phyloP scores from a whole-genome alignment of 2,329 filamentous ascomycete species.

The Fusarium oxysporum region DNA sequence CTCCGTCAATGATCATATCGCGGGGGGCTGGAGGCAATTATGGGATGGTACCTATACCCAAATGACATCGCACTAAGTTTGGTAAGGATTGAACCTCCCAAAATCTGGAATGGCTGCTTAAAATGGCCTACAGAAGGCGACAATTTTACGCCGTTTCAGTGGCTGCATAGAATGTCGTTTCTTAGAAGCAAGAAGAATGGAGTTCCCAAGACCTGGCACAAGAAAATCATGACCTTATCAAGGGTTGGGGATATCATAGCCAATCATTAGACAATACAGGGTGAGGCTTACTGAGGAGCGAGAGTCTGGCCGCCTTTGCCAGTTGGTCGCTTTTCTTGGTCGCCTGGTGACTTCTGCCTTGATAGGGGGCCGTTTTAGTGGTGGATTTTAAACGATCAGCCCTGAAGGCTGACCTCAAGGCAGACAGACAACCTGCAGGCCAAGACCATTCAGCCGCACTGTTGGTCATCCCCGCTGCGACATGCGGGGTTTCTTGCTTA shows the following conservation, averaged over 20 bases:
- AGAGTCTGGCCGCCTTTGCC: background rate
- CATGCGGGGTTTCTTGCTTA: background rate
- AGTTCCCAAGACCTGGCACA: background rate
- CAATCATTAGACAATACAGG: background rate
- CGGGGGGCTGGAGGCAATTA: background rate
- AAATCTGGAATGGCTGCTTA: background rate
- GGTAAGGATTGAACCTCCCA: background rate
- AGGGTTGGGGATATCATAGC: background rate
- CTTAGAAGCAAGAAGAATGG: background rate
- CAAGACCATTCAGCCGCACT: background rate
- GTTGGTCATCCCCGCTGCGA: background rate
- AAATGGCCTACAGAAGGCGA: background rate
- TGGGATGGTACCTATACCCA: background rate
- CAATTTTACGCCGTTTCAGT: rapidly evolving
- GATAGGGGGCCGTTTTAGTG: background rate
- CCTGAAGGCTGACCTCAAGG: background rate
- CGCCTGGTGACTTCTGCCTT: background rate
- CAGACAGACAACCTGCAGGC: background rate
- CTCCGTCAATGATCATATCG: too few relatives aligned
- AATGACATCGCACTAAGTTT: background rate
- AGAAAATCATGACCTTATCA: background rate
- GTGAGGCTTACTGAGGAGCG: background rate
- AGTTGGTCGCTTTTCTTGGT: background rate
- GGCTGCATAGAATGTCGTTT: background rate
- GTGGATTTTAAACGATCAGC: rapidly evolving